phyloP scores from a whole-genome alignment of 2,329 filamentous ascomycete genomes.

The Blastomyces gilchristii region DNA sequence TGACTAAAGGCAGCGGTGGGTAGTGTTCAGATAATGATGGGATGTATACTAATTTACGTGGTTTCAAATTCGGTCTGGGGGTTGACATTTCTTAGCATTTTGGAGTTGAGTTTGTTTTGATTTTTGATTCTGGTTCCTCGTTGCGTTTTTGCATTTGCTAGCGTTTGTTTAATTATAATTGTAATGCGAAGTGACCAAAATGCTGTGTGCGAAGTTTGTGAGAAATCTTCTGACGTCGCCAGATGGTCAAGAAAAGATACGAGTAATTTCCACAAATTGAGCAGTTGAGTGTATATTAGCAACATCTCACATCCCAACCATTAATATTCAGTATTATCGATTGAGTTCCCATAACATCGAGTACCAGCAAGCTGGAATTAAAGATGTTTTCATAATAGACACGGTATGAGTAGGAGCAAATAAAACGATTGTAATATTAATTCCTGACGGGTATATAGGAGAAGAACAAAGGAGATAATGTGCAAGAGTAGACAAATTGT shows the following conservation, averaged over 20 bases:
- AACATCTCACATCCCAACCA: neutral
- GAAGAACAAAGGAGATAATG: neutral
- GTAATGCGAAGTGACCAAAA: neutral
- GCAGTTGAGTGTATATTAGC: neutral
- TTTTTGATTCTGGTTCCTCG: neutral
- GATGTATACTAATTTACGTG: neutral
- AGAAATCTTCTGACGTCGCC: no score
- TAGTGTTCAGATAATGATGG: neutral
- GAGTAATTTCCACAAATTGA: neutral
- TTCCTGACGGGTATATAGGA: neutral
- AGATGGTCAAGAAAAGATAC: neutral
- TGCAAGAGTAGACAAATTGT: neutral
- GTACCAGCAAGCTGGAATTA: neutral
- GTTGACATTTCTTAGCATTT: neutral
- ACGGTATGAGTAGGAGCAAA: neutral
- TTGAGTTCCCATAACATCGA: neutral
- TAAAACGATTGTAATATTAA: neutral
- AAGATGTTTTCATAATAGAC: neutral
- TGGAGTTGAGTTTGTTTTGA: neutral
- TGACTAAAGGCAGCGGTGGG: slow-evolving; percentile 28
- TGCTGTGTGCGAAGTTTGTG: neutral
- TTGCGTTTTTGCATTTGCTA: neutral
- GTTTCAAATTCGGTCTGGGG: neutral
- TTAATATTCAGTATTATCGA: neutral
- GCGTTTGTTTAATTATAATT: neutral